phyloP scores from a whole-genome alignment of 1,139 yeast genomes.

The Hansenula sp. region DNA sequence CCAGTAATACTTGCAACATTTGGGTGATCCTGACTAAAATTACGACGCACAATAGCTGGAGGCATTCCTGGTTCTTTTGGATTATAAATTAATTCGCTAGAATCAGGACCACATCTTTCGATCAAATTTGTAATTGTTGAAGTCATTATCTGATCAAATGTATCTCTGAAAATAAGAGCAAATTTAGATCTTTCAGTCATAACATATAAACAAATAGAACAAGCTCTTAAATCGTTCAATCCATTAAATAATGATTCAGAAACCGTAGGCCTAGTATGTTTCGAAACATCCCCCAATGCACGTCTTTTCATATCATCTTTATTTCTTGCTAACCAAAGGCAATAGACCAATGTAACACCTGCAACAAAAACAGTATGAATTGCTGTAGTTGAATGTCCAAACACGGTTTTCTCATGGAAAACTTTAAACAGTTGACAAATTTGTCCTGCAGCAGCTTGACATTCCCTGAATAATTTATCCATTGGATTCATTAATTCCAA shows the following conservation, averaged over 20 bases:
- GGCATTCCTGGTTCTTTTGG: constrained; percentile 42
- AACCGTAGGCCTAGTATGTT: constrained; percentile 51
- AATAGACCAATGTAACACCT: constrained; percentile 56
- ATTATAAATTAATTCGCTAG: constrained; percentile 42
- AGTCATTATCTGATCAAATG: constrained; percentile 56
- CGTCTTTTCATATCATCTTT: constrained; percentile 45
- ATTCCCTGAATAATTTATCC: constrained; percentile 51
- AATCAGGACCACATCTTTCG: constrained; percentile 53
- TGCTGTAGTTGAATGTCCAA: constrained; percentile 57
- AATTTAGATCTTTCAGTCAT: constrained; percentile 61
- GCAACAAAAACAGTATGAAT: constrained; percentile 61
- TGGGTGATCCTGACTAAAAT: constrained; percentile 13
- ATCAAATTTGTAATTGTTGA: constrained; percentile 53
- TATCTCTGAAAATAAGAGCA: constrained; percentile 54
- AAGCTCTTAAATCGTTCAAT: constrained; percentile 54
- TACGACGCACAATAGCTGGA: constrained; percentile 44
- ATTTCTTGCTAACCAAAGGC: constrained; percentile 58
- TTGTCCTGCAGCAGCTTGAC: constrained; percentile 64
- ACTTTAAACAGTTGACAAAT: constrained; percentile 55
- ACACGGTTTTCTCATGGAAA: constrained; percentile 52
- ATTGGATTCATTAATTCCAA: constrained; percentile 53
- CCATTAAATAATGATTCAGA: constrained; percentile 46
- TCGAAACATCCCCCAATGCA: constrained; percentile 44
- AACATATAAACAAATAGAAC: constrained; percentile 53
- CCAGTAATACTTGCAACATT: background rate